These are phyloP conservation scores for Oehlia diaphana DNA, from an alignment of 192 early-diverging fungal species.

Conservation along the genomic window DNA sequence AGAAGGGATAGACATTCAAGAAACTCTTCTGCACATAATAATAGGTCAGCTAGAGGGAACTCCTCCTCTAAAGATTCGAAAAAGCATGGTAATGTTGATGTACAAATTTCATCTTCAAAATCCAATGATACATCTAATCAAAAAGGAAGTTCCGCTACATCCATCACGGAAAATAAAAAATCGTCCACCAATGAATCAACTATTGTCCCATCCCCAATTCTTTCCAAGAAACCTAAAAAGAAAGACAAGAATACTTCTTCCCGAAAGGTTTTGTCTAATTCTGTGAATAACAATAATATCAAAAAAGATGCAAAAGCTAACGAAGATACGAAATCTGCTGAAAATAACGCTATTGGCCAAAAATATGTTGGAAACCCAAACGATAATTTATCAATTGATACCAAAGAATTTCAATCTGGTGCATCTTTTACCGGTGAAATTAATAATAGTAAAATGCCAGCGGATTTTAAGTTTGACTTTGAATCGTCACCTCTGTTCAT, in stretches of 20 bases:
- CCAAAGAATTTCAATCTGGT: not conserved
- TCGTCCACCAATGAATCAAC: conserved; percentile 1
- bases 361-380: not conserved
- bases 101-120: not conserved
- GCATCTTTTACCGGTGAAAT: not conserved
- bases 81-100: conserved; percentile 2
- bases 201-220: conserved; percentile 11
- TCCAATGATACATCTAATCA: conserved; percentile 4
- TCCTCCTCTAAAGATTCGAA: not conserved
- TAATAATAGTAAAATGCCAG: not conserved
- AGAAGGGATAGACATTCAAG: conserved; percentile 11
- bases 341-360: not conserved
- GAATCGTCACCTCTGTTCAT: not conserved
- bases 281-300: not conserved
- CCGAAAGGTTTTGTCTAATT: not conserved
- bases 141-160: not conserved
- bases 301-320: not conserved
- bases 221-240: conserved; percentile 29
- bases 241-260: conserved; percentile 15
- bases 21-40: not conserved
- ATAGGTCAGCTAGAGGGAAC: not conserved
- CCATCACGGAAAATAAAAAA: not conserved
- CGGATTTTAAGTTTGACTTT: conserved; percentile 29
- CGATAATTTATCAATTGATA: not conserved
- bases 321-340: too few species aligned